Percentiles rank a stretch among this genome's conserved stretches.
Evolutionary conservation across 176 grass and related monocot species (phyloP).

Genomic region (Urochloa ruziziensis): DNA sequence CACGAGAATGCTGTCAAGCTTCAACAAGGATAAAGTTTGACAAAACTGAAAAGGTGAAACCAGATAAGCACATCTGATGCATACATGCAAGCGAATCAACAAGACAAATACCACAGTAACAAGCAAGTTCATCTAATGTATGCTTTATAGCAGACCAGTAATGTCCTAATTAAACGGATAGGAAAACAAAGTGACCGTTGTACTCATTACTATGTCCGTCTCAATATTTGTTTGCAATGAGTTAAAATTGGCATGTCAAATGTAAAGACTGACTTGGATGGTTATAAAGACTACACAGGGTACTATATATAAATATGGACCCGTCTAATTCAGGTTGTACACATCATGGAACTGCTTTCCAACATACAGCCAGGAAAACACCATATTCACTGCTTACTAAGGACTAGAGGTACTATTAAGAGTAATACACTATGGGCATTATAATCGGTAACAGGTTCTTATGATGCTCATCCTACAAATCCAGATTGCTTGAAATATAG

Average conservation of each 20-base stretch:
- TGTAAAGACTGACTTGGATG: not conserved
- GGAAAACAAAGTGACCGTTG: too few species aligned
- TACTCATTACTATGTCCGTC: not conserved
- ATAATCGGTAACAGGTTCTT: too few species aligned
- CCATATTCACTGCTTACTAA: not conserved
- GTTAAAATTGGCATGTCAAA: not conserved
- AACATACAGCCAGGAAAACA: too few species aligned
- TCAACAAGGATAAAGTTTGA: too few species aligned
- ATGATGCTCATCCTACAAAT: slow-evolving; percentile 2
- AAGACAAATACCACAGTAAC: not conserved
- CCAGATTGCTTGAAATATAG: not conserved
- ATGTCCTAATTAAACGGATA: too few species aligned
- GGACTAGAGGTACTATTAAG: not conserved
- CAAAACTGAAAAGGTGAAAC: not conserved
- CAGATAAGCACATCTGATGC: not conserved
- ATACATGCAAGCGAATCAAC: not conserved
- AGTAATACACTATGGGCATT: too few species aligned
- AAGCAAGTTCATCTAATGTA: not conserved
- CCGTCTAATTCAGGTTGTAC: not conserved
- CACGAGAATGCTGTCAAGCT: too few species aligned
- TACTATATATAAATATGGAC: not conserved
- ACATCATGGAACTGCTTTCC: not conserved
- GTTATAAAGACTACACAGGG: not conserved
- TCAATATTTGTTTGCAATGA: not conserved
- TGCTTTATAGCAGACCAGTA: not conserved